Conservation (phyloP, 352 stramenopile genomes). For the Phytopythium kandeliae region DNA sequence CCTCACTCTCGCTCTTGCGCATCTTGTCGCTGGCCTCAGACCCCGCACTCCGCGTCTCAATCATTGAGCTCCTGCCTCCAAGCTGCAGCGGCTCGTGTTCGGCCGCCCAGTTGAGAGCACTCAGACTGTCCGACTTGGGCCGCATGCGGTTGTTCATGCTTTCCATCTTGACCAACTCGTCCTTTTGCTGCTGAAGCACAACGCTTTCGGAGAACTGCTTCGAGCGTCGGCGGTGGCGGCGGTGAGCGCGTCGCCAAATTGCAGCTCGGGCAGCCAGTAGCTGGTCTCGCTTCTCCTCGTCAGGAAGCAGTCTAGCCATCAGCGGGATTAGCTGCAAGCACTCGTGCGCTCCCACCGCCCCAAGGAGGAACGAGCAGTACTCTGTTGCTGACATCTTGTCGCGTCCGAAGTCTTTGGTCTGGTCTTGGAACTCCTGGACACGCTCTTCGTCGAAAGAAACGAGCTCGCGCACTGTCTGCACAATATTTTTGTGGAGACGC, state of each 20-base stretch:
- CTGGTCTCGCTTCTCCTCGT: constrained; percentile 55
- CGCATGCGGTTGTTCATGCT: constrained; percentile 22
- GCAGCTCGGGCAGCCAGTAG: constrained; percentile 53
- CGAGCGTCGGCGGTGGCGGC: constrained; percentile 58
- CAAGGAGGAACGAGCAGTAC: constrained; percentile 71
- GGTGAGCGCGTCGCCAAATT: constrained; percentile 54
- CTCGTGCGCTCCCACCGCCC: constrained; percentile 56
- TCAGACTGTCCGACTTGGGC: constrained; percentile 45
- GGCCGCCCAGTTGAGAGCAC: constrained; percentile 14
- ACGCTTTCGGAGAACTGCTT: constrained; percentile 80
- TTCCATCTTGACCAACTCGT: constrained; percentile 28
- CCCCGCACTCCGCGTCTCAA: constrained; percentile 19
- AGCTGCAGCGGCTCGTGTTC: constrained; percentile 14
- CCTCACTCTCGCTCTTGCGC: constrained; percentile 13
- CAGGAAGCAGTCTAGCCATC: constrained; percentile 66
- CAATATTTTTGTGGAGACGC: constrained; percentile 67
- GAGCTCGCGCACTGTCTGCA: constrained; percentile 55
- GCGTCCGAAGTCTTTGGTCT: constrained; percentile 72
- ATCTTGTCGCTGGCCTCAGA: constrained; percentile 11
- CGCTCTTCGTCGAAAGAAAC: constrained; percentile 64
- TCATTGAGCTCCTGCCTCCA: constrained; percentile 25
- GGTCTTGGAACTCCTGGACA: constrained; percentile 73
- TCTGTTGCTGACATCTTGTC: constrained; percentile 63
- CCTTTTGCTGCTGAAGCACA: constrained; percentile 55
- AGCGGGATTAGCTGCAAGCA: constrained; percentile 65